These are phyloP conservation scores for Mycena leptocephala DNA, from an alignment of 768 basidiomycete genomes.

Conservation along the genomic window DNA sequence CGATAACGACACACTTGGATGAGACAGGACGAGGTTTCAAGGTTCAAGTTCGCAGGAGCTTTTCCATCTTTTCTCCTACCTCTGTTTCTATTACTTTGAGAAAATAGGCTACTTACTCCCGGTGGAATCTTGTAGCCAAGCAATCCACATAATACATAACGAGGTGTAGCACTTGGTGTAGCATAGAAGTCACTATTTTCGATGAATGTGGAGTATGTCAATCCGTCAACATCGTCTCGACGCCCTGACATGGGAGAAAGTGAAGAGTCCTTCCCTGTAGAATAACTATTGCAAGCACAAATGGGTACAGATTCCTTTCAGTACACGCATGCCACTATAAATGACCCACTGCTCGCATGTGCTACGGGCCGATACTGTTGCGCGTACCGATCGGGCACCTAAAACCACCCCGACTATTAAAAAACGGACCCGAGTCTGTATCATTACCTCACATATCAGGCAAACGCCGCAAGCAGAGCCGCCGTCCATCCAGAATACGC, in stretches of 20 bases:
- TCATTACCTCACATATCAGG: neutral
- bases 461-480: slow-evolving; percentile 53
- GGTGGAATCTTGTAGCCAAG: slow-evolving; percentile 4
- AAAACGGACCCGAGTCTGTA: neutral
- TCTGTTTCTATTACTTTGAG: neutral
- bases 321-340: no score
- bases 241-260: no score
- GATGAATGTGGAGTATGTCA: no score
- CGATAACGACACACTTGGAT: neutral
- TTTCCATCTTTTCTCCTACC: neutral
- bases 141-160: neutral
- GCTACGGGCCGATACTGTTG: neutral
- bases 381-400: neutral
- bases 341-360: no score
- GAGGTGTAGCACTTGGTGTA: neutral
- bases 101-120: slow-evolving; percentile 15
- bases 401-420: neutral
- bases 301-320: no score
- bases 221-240: no score
- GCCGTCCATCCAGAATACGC: slow-evolving; percentile 53
- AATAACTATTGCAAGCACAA: no score
- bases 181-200: no score
- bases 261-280: no score
- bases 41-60: neutral
- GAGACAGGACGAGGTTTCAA: neutral